Evolutionary conservation across 2,329 filamentous ascomycete genomes (phyloP).

Genomic region (Fusarium goolgardi): DNA sequence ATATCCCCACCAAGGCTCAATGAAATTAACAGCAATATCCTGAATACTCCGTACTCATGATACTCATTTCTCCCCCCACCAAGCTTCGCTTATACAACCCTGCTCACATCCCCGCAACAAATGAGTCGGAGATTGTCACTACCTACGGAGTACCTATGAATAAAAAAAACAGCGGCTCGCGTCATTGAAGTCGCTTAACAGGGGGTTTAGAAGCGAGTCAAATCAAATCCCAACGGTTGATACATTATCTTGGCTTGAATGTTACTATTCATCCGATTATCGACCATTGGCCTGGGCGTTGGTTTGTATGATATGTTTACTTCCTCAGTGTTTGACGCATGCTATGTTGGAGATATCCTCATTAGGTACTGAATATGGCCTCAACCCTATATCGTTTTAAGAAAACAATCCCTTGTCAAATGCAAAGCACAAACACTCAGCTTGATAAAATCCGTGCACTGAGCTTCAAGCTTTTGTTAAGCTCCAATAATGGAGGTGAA

Average conservation of each 20-base stretch:
- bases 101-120: conserved; percentile 20
- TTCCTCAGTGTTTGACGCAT: background rate
- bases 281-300: background rate
- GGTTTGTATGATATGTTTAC: background rate
- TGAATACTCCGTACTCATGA: background rate
- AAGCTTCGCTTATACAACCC: conserved; percentile 10
- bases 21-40: conserved; percentile 6
- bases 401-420: background rate
- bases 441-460: background rate
- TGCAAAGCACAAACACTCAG: background rate
- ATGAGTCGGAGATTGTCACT: conserved; percentile 16
- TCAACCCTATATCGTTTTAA: too few species aligned
- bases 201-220: conserved; percentile 4
- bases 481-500: background rate
- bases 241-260: background rate
- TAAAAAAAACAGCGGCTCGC: conserved; percentile 17
- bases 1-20: conserved; percentile 8
- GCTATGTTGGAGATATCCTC: background rate
- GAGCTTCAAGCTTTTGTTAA: background rate
- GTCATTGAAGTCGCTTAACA: conserved; percentile 24
- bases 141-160: background rate
- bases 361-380: background rate
- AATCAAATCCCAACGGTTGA: conserved; percentile 1
- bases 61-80: conserved; percentile 21
- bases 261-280: background rate